Evolutionary conservation across 2,329 filamentous ascomycete genomes (phyloP), one percentile per base, ranked within the genome.

Genomic region (Botrytis tulipae): DNA sequence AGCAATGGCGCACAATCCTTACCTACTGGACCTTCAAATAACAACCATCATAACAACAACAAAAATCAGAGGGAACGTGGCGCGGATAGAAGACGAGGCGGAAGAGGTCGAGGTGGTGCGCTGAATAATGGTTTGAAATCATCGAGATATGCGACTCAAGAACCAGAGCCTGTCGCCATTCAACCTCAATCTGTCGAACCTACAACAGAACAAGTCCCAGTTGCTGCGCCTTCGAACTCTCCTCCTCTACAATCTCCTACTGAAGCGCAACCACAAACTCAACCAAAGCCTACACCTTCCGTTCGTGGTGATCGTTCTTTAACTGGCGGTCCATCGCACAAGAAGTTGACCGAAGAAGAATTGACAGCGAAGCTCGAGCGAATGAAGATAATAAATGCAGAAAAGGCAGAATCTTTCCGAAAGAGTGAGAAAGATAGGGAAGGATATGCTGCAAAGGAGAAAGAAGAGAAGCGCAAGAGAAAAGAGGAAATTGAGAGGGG

Each of bases 341-440:
- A 87, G 4, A 90, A 90, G 81, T 85, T 92, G 62, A 91, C 89
- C 2, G 90, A 92, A 78, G 87, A 86, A 76, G 87, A 92, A 80
- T 84, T 92, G 12, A 85, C 85, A 5, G 87, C 86, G 63, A 88
- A 88, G 75, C 87, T 92, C 74, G 88, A 87, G 12, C 84, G 85
- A 51, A 91, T 91, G 77, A 86, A 86, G 75, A 85, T 90, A 76
- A 87, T 90, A 73, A 91, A 90, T 71, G 87, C 86, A 9, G 85
- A 87, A 68, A 84, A 88, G 22, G 85, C 86, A 14, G 89, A 87
- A 14, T 88, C 88, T 0, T 89, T 92, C 78, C 87, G 87, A 1
- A 86, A 89, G 40, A 89, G 89, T n/a, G 88, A 92, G 82, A 89
- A 89, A n/a, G 90, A 92, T 76, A 86, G 87, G 71, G 89, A 89